These are phyloP conservation scores for Platanthera guangdongensis DNA, from an alignment of 106 monocot species.

Conservation along the genomic window DNA sequence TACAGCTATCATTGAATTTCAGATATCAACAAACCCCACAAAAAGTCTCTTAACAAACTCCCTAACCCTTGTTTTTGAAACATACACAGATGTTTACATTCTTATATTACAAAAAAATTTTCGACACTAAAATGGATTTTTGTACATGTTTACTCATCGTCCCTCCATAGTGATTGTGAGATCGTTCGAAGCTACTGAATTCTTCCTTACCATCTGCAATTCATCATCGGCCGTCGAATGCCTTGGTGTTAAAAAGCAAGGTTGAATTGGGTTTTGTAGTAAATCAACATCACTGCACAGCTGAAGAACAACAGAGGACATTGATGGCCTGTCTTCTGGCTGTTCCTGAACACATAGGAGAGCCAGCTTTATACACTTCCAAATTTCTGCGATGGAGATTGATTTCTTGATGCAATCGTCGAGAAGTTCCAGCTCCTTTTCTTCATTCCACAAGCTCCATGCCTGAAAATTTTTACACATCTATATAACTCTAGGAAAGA, in stretches of 20 bases:
- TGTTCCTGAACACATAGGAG: slow-evolving; percentile 14
- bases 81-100: background rate
- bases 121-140: background rate
- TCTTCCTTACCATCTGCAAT: background rate
- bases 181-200: background rate
- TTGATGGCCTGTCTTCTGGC: slow-evolving; percentile 13
- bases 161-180: background rate
- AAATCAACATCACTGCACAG: slow-evolving; percentile 2
- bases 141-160: background rate
- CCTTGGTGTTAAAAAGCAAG: slow-evolving; percentile 1
- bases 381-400: background rate
- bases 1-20: too few species aligned
- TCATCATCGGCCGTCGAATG: background rate
- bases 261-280: slow-evolving; percentile 13
- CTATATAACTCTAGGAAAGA: background rate
- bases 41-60: too few species aligned
- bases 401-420: slow-evolving; percentile 7
- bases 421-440: slow-evolving; percentile 5
- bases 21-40: too few species aligned
- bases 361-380: slow-evolving; percentile 9
- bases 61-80: too few species aligned
- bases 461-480: background rate
- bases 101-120: background rate
- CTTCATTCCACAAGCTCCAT: slow-evolving; percentile 20
- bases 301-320: slow-evolving; percentile 1